Evolutionary conservation across 768 basidiomycete genomes (phyloP).

Genomic region (Tylopilus intermedius): DNA sequence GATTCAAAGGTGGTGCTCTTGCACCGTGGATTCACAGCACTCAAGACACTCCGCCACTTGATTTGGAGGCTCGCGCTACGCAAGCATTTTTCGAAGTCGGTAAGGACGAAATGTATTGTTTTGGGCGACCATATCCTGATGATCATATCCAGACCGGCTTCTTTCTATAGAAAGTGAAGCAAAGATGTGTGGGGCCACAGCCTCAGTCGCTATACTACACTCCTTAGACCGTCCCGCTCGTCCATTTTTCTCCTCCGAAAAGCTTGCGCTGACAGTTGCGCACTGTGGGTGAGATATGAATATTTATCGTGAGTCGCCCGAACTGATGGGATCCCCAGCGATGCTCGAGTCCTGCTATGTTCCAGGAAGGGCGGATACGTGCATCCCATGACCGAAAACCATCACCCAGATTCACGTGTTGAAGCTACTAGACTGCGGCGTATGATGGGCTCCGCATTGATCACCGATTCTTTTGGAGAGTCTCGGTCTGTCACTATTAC

Average conservation of each 20-base stretch:
- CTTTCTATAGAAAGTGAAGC: constrained; percentile 66
- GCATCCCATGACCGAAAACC: constrained; percentile 87
- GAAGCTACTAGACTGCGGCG: constrained; percentile 82
- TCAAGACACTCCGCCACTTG: constrained; percentile 39
- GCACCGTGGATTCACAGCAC: constrained; percentile 53
- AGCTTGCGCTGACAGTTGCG: constrained; percentile 77
- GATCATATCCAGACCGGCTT: constrained; percentile 52
- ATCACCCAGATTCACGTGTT: constrained; percentile 88
- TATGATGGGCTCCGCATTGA: constrained; percentile 85
- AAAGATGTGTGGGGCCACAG: constrained; percentile 81
- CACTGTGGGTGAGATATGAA: constrained; percentile 73
- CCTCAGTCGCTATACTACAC: constrained; percentile 87
- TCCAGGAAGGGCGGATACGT: constrained; percentile 67
- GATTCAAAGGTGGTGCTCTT: constrained; percentile 79
- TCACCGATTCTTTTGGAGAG: constrained; percentile 94
- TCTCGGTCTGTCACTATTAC: constrained; percentile 48
- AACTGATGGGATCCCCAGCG: constrained; percentile 42
- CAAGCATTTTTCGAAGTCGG: constrained; percentile 82
- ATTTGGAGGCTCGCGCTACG: constrained; percentile 82
- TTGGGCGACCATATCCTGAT: constrained; percentile 5
- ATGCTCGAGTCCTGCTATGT: constrained; percentile 84
- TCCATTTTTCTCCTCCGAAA: constrained; percentile 79
- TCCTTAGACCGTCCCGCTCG: constrained; percentile 74
- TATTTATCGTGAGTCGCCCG: not conserved
- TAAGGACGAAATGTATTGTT: constrained; percentile 7